Base-by-base conservation (phyloP, 2,329 filamentous ascomycete species). In the Fusarium temperatum region DNA sequence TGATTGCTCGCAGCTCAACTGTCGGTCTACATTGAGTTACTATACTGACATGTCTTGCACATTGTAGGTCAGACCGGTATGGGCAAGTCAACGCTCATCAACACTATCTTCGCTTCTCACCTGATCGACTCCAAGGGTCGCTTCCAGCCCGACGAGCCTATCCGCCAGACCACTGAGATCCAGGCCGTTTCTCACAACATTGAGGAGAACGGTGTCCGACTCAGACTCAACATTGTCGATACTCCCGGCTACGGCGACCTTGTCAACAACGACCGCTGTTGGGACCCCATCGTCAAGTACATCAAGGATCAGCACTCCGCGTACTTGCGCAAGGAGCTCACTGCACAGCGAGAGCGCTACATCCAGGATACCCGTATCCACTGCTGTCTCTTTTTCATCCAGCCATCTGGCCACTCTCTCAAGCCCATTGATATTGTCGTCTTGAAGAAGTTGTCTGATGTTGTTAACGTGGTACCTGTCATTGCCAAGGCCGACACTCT, bases 291-390 rank as follows among this genome's bases (percentile, higher is more conserved):
- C 84, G 96, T 99, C 89, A 99, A 99, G 89, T 99, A 99, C 87
- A 99, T 99, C 90, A 99, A 99, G 90, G 96, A 99, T 86, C 96
- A 99, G 89, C 96, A 99, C 89, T 98, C 95, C 60, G 96, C 96
- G 80, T 99, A 98, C 88, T 91, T 99, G 79, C 94, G 96, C 85
- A 99, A 99, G 90, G 96, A 99, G 86, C 94, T 99, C 81, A 98
- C 96, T 63, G 96, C 96, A 78, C 96, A 99, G 89, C 94, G 96
- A 86, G 96, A 99, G 87, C 93, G 96, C 81, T 99, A 99, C 85
- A 98, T 99, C 78, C 96, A 98, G 88, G 96, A 99, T 86, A 99
- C 96, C 77, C 94, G 96, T 81, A 98, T 99, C 82, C 96, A 99
- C 89, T 98, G 95, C 92, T 99, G 96, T 86, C 88, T 99, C 80